Conservation (phyloP, 176 grass and related monocot species). For the Carex pumila region DNA sequence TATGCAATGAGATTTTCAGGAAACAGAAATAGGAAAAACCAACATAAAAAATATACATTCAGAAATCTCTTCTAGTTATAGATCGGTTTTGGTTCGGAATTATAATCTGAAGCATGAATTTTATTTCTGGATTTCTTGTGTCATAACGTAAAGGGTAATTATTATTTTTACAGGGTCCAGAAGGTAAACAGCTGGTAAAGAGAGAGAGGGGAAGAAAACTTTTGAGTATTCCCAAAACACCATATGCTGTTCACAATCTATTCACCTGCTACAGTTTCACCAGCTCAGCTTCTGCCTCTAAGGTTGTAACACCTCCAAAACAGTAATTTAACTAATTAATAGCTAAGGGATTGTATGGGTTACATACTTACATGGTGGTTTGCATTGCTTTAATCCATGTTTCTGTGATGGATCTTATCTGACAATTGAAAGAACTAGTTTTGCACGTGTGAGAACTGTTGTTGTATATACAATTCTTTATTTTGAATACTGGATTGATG, state of each 20-base stretch:
- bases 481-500: background rate
- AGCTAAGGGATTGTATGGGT: background rate
- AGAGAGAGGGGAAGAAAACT: conserved; percentile 20
- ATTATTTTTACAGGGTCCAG: background rate
- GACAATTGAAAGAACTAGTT: background rate
- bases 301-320: conserved; percentile 2
- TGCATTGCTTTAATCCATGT: background rate
- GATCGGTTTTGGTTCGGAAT: no score
- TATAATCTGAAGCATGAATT: no score
- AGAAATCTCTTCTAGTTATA: no score
- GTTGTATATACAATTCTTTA: background rate
- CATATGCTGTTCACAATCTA: conserved; percentile 18
- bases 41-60: background rate
- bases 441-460: background rate
- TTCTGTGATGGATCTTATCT: background rate
- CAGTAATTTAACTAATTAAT: background rate
- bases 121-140: no score
- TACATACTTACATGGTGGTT: background rate
- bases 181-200: background rate
- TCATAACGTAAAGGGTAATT: background rate
- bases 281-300: background rate
- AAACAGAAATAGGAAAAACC: background rate
- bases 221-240: conserved; percentile 5
- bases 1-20: background rate
- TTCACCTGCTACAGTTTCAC: conserved; percentile 22